These are phyloP conservation scores for Scutellaria galericulata DNA, from an alignment of 257 asterid species.

Conservation along the genomic window DNA sequence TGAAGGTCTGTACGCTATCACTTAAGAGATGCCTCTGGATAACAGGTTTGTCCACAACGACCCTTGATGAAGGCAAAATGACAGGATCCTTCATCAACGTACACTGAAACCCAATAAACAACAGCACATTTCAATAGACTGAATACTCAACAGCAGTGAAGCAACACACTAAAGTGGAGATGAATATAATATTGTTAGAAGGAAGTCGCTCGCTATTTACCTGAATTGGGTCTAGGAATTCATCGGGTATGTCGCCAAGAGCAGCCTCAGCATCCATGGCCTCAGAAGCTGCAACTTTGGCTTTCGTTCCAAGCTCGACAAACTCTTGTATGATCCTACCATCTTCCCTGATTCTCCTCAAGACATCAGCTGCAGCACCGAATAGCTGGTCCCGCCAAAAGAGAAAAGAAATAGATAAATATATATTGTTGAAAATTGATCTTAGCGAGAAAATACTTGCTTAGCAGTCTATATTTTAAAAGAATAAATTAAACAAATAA, in stretches of 20 bases:
- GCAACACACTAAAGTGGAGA: not conserved
- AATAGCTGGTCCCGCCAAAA: conserved; percentile 58
- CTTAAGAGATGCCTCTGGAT: conserved; percentile 97
- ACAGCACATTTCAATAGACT: not conserved
- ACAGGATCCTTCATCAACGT: conserved; percentile 98
- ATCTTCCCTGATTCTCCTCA: conserved; percentile 83
- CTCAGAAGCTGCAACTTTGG: conserved; percentile 79
- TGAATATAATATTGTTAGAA: not conserved
- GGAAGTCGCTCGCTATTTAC: conserved; percentile 41
- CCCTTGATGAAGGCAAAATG: conserved; percentile 83
- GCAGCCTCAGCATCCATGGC: conserved; percentile 96
- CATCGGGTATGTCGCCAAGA: conserved; percentile 99
- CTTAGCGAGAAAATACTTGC: not conserved
- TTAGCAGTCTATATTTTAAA: not conserved
- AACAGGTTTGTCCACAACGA: conserved; percentile 80
- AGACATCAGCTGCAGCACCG: conserved; percentile 82
- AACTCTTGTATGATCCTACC: conserved; percentile 72
- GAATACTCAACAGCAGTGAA: conserved; percentile 1
- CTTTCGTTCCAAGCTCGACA: conserved; percentile 76
- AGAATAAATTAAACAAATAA: not conserved
- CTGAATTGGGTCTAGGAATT: conserved; percentile 98
- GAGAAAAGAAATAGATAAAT: conserved; percentile 9
- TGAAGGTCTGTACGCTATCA: conserved; percentile 56
- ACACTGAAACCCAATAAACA: conserved; percentile 57
- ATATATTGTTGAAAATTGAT: conserved; percentile 1